These are phyloP conservation scores for Rhynchospora tenuis DNA, from an alignment of 176 grass and related monocot genomes.

Conservation along the genomic window DNA sequence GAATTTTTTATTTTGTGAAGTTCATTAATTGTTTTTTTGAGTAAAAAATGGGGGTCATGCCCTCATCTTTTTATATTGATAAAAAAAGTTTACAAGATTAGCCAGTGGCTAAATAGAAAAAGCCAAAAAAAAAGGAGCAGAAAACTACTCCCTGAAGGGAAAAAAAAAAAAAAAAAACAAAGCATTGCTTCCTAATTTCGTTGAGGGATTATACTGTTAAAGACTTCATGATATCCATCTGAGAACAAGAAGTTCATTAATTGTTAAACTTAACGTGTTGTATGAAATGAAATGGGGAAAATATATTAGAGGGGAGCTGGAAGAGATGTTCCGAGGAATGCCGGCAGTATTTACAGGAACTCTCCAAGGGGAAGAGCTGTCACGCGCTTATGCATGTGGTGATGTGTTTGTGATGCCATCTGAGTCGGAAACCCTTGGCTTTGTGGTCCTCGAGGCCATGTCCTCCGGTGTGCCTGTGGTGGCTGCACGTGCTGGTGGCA, in stretches of 20 bases:
- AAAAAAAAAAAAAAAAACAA: too few relatives aligned
- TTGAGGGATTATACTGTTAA: too few relatives aligned
- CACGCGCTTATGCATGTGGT: conserved; percentile 62
- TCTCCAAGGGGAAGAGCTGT: conserved; percentile 82
- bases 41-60: too few relatives aligned
- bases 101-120: too few relatives aligned
- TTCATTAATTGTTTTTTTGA: too few relatives aligned
- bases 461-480: conserved; percentile 75
- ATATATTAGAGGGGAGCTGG: conserved; percentile 54
- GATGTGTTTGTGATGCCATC: conserved; percentile 95
- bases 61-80: too few relatives aligned
- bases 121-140: too few relatives aligned
- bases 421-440: conserved; percentile 78
- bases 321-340: conserved; percentile 82
- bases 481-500: conserved; percentile 59
- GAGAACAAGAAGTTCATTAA: too few relatives aligned
- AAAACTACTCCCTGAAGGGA: too few relatives aligned
- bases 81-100: too few relatives aligned
- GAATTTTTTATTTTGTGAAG: background rate
- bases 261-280: background rate
- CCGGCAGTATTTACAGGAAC: conserved; percentile 82
- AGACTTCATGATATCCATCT: too few relatives aligned
- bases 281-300: background rate
- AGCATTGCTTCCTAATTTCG: too few relatives aligned
- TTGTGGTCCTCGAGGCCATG: conserved; percentile 91